Base-by-base conservation (phyloP, 1,139 yeast genomes). In the Kazachstania sp. region DNA sequence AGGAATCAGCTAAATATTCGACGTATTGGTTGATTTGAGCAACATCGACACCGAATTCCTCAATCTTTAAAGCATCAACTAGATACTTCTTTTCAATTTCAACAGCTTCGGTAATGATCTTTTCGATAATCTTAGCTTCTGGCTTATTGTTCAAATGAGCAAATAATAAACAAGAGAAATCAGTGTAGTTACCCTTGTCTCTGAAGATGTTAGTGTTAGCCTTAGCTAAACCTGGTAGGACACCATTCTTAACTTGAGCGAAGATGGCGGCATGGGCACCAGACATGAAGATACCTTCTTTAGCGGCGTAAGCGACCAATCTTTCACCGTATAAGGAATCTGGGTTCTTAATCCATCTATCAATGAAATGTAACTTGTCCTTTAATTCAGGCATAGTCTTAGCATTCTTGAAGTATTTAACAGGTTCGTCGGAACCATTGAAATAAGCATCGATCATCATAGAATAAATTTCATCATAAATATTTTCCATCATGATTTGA, bases 401-500 rank as follows among this genome's bases (percentile, higher is more conserved):
- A 65, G 92, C 86, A 51, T 97, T 97, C 64, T 90, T 87, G 72
- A 92, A 87, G 67, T 90, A 46, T 15, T 76, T 68, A 73, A 86
- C 79, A 73, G 90, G 95, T 70, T 83, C 81, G 56, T 95, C 92
- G 12, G 42, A 39, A 70, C 92, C 97, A 73, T 88, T 88, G 69
- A 92, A 85, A 71, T 90, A 92, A 41, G 96, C 80, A 68, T 92
- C 98, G 61, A 92, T 86, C 65, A 92, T 78, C 59, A 92, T 74
- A 13, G 97, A 88, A 73, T 94, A 92, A 43, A 97, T 92, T 74
- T 92, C 98, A 32, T 96, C 83, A 72, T 92, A 98, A 64, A 92
- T 92, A 76, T 92, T 94, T 73, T 94, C 98, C 95, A 94, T 92
- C 97, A 90, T 90, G 70, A 92, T 92, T 74, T 92, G 97, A 83